phyloP scores from a whole-genome alignment of 1,284 basidiomycete genomes.

The Heliocybe sulcata region DNA sequence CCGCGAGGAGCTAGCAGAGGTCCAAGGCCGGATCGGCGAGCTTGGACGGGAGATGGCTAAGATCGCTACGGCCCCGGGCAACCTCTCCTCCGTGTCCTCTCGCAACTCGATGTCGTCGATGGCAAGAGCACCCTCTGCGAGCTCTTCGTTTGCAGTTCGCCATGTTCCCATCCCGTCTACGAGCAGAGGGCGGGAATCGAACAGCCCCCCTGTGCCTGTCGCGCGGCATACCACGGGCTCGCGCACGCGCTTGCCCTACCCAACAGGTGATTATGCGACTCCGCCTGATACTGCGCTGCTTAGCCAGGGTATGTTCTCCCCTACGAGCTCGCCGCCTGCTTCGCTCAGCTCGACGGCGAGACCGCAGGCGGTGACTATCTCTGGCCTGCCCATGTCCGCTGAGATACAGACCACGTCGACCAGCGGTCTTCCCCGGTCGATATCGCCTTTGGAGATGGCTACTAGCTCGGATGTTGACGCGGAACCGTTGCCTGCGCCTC shows the following conservation, averaged over 20 bases:
- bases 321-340: constrained; percentile 49
- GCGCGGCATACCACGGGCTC: constrained; percentile 24
- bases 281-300: constrained; percentile 34
- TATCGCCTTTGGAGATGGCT: constrained; percentile 12
- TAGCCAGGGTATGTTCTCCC: constrained; percentile 43
- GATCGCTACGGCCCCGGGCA: constrained; percentile 47
- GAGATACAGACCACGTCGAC: constrained; percentile 5
- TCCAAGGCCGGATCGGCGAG: constrained; percentile 64
- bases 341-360: constrained; percentile 24
- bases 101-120: constrained; percentile 36
- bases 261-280: constrained; percentile 71
- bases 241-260: constrained; percentile 66
- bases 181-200: constrained; percentile 47
- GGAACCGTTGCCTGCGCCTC: constrained; percentile 23
- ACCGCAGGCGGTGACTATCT: constrained; percentile 20
- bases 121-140: constrained; percentile 25
- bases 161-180: constrained; percentile 30
- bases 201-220: constrained; percentile 52
- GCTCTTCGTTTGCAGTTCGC: constrained; percentile 17
- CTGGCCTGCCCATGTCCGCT: constrained; percentile 17
- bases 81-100: constrained; percentile 46
- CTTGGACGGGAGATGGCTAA: constrained; percentile 73
- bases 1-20: constrained; percentile 59
- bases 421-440: constrained; percentile 18
- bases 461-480: constrained; percentile 19